Percentiles rank a stretch among this genome's conserved stretches.
Conservation (phyloP, 106 monocot genomes). For the Dendrobium nobile region DNA sequence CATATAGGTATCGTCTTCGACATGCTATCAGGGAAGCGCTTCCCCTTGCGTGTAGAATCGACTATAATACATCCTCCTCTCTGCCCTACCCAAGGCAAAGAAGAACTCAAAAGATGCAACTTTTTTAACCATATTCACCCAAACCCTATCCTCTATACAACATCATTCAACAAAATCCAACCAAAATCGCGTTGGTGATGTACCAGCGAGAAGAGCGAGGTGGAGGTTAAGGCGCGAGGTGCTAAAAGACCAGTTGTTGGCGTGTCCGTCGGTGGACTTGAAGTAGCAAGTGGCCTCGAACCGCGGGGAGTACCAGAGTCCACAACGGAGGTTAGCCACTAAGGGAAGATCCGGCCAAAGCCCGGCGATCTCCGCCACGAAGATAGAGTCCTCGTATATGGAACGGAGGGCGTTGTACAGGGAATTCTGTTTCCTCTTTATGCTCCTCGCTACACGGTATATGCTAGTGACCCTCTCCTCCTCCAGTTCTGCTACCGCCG, state of each 20-base stretch:
- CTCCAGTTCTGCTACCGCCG: slow-evolving; percentile 3
- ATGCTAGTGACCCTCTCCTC: slow-evolving; percentile 33
- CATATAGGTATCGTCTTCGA: slow-evolving; percentile 98
- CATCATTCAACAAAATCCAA: not conserved
- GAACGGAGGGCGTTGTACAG: slow-evolving; percentile 85
- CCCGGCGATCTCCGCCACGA: slow-evolving; percentile 80
- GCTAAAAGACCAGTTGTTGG: slow-evolving; percentile 84
- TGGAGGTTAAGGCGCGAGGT: slow-evolving; percentile 93
- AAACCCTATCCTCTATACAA: not conserved
- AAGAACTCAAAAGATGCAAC: not conserved
- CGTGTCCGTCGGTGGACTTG: slow-evolving; percentile 95
- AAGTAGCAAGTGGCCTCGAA: slow-evolving; percentile 84
- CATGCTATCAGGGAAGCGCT: slow-evolving; percentile 95
- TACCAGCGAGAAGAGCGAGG: slow-evolving; percentile 71
- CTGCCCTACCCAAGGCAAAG: slow-evolving; percentile 54
- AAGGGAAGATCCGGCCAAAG: slow-evolving; percentile 82
- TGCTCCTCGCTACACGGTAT: slow-evolving; percentile 54
- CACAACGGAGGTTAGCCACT: slow-evolving; percentile 91
- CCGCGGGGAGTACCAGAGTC: slow-evolving; percentile 76
- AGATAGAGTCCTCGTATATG: slow-evolving; percentile 81
- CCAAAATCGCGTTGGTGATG: not conserved
- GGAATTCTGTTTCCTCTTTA: slow-evolving; percentile 50
- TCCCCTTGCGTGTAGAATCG: slow-evolving; percentile 92
- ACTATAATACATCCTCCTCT: slow-evolving; percentile 86
- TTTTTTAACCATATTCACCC: not conserved